Percentiles rank a stretch among this genome's conserved stretches.
Evolutionary conservation across 768 basidiomycete genomes (phyloP).

Genomic region (Asterophora parasitica): DNA sequence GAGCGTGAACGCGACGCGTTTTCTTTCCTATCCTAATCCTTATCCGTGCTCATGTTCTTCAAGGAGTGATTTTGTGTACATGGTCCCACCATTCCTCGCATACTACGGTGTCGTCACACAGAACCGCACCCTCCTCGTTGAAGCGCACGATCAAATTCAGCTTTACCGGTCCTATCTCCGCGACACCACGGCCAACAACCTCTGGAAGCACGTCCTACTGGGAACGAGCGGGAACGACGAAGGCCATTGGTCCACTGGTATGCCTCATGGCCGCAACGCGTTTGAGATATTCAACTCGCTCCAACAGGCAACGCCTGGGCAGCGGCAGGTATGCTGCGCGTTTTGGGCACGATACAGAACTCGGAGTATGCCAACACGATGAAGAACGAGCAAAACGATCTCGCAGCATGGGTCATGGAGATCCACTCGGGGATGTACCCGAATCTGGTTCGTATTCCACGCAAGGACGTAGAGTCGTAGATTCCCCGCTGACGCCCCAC

Average conservation of each 20-base stretch:
- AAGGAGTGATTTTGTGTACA: conserved; percentile 79
- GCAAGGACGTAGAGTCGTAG: too few species aligned
- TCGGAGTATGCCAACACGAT: conserved; percentile 51
- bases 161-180: conserved; percentile 66
- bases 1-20: too few species aligned
- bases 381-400: conserved; percentile 47
- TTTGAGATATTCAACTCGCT: background rate
- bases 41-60: background rate
- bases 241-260: conserved; percentile 81
- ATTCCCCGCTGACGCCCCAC: conserved; percentile 10
- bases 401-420: conserved; percentile 63
- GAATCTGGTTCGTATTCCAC: conserved; percentile 41
- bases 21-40: too few species aligned
- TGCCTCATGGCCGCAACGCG: background rate
- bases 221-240: conserved; percentile 49
- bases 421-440: conserved; percentile 71
- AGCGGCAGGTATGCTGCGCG: conserved; percentile 81
- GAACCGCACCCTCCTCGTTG: conserved; percentile 54
- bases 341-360: conserved; percentile 65
- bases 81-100: conserved; percentile 85
- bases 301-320: conserved; percentile 81
- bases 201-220: conserved; percentile 76
- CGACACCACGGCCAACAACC: conserved; percentile 41
- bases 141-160: conserved; percentile 67
- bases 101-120: conserved; percentile 66